Evolutionary conservation across 2,329 filamentous ascomycete genomes (phyloP).

Genomic region (Trichoderma guizhouense): DNA sequence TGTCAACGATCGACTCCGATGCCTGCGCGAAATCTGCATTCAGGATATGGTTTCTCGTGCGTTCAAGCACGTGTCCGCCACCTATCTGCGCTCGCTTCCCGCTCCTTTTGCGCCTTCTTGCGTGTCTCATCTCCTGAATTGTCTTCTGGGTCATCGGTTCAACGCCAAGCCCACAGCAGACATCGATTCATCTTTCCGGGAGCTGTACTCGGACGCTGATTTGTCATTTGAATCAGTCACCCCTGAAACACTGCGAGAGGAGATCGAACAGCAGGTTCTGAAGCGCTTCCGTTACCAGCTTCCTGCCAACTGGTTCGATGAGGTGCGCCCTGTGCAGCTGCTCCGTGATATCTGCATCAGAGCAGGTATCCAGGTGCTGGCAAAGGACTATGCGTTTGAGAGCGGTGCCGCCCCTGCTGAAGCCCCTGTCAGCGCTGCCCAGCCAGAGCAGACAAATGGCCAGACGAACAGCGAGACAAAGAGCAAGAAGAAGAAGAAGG

Average conservation of each 20-base stretch:
- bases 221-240: constrained; percentile 77
- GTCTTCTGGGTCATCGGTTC: constrained; percentile 72
- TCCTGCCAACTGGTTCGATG: constrained; percentile 61
- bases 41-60: constrained; percentile 95
- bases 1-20: constrained; percentile 68
- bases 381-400: constrained; percentile 53
- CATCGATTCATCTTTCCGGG: constrained; percentile 68
- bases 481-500: constrained; percentile 58
- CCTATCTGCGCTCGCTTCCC: constrained; percentile 75
- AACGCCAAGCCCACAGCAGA: constrained; percentile 78
- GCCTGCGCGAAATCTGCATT: constrained; percentile 70
- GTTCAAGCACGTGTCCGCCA: constrained; percentile 88
- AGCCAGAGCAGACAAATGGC: constrained; percentile 38
- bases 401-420: constrained; percentile 21
- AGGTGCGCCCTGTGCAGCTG: constrained; percentile 73
- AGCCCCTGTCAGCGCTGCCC: constrained; percentile 29
- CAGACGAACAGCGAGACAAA: constrained; percentile 44
- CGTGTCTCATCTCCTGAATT: constrained; percentile 87
- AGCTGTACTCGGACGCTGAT: constrained; percentile 77
- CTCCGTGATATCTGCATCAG: constrained; percentile 87
- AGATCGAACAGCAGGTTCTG: constrained; percentile 68
- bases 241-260: constrained; percentile 64
- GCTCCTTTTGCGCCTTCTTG: constrained; percentile 76
- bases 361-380: constrained; percentile 82
- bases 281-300: constrained; percentile 76